phyloP scores from a whole-genome alignment of 148 eudicot genomes.

The Fallopia convolvulus region DNA sequence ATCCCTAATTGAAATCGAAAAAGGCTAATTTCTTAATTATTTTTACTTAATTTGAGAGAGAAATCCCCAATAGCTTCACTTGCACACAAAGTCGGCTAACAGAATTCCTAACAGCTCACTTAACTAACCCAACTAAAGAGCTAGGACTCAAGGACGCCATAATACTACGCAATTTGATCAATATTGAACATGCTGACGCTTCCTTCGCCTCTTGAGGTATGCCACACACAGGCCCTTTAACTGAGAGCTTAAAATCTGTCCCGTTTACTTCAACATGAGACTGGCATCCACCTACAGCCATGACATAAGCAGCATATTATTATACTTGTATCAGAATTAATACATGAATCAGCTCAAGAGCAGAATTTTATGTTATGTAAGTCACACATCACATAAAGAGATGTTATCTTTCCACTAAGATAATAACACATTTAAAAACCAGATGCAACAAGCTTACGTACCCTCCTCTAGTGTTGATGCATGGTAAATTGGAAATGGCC shows the following conservation, averaged over 20 bases:
- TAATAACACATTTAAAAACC: not conserved
- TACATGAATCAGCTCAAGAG: not conserved
- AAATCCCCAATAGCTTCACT: too few relatives aligned
- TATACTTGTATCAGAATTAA: not conserved
- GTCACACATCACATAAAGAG: too few relatives aligned
- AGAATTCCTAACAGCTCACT: too few relatives aligned
- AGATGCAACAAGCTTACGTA: constrained; percentile 18
- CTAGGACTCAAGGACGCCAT: constrained; percentile 12
- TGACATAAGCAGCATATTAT: not conserved
- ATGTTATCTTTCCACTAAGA: too few relatives aligned
- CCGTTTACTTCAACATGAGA: constrained; percentile 34
- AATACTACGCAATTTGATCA: constrained; percentile 33
- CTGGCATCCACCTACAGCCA: constrained; percentile 18
- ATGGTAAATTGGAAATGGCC: constrained; percentile 48
- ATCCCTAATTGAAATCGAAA: too few relatives aligned
- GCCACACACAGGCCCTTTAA: constrained; percentile 18
- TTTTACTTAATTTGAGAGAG: too few relatives aligned
- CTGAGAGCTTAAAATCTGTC: constrained; percentile 30
- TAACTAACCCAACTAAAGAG: not conserved
- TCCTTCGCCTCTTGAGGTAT: constrained; percentile 40
- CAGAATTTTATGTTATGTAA: too few relatives aligned
- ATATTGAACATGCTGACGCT: constrained; percentile 36
- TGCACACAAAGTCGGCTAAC: too few relatives aligned
- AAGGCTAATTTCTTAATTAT: too few relatives aligned
- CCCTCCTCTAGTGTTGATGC: constrained; percentile 37